Conservation (phyloP, 2,329 filamentous ascomycete species). For the Verticillium isaacii region DNA sequence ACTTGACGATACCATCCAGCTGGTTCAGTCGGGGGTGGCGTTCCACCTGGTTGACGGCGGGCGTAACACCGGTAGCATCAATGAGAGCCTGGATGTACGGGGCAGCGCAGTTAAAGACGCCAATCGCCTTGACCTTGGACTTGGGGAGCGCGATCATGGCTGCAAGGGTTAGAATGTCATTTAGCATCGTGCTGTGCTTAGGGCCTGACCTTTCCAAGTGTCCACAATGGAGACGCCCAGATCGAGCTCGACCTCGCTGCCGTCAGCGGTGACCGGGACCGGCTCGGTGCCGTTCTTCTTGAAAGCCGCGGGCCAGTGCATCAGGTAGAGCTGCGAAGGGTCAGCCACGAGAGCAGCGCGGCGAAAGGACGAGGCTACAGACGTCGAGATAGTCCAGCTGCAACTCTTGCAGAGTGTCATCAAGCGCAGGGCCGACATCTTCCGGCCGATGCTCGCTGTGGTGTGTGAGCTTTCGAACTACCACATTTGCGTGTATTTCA, state of each 20-base stretch:
- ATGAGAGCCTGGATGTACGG: constrained; percentile 74
- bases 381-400: constrained; percentile 54
- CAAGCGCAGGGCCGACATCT: constrained; percentile 50
- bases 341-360: constrained; percentile 58
- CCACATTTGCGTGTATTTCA: constrained; percentile 61
- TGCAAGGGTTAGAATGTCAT: not conserved
- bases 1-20: constrained; percentile 72
- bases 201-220: constrained; percentile 36
- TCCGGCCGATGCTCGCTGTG: constrained; percentile 53
- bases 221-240: constrained; percentile 33
- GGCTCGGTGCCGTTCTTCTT: constrained; percentile 71
- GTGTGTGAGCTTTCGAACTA: constrained; percentile 53
- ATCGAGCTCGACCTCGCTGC: constrained; percentile 65
- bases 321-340: constrained; percentile 67
- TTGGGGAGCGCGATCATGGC: constrained; percentile 35
- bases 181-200: not conserved
- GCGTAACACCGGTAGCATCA: constrained; percentile 56
- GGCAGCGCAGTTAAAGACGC: constrained; percentile 82
- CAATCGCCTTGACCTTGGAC: constrained; percentile 74
- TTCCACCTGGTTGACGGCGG: constrained; percentile 78
- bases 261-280: constrained; percentile 78
- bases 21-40: constrained; percentile 71
- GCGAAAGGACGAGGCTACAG: constrained; percentile 40
- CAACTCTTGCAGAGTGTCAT: constrained; percentile 51
- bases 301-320: constrained; percentile 65